phyloP scores from a whole-genome alignment of 306 rosid genomes.

The Astragalus glycyphyllos region DNA sequence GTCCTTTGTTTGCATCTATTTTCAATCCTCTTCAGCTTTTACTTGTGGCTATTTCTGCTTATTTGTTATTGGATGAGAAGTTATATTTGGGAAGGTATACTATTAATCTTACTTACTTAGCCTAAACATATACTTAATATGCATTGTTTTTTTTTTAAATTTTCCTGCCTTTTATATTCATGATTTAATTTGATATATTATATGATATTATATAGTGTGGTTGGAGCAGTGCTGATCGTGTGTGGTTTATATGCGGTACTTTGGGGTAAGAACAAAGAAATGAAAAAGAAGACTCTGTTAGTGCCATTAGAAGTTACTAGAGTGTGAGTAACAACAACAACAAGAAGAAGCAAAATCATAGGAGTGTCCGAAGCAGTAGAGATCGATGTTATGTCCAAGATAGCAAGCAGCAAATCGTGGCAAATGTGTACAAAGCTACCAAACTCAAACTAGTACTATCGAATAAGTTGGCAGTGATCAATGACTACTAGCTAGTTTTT shows the following conservation, averaged over 20 bases:
- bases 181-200: too few species aligned
- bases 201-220: slow-evolving; percentile 39
- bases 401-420: not conserved
- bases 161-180: too few species aligned
- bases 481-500: not conserved
- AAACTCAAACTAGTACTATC: not conserved
- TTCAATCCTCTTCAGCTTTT: slow-evolving; percentile 50
- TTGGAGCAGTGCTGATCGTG: slow-evolving; percentile 45
- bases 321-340: too few species aligned
- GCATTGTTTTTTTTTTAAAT: too few species aligned
- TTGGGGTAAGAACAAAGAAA: slow-evolving; percentile 51
- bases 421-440: not conserved
- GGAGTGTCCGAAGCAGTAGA: too few species aligned
- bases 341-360: not conserved
- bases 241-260: slow-evolving; percentile 51
- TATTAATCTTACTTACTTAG: not conserved
- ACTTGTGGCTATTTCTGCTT: slow-evolving; percentile 31
- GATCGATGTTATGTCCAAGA: not conserved
- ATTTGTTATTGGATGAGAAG: slow-evolving; percentile 42
- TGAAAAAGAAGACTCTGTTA: slow-evolving; percentile 13
- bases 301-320: not conserved
- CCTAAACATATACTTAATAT: not conserved
- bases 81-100: slow-evolving; percentile 50
- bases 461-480: not conserved
- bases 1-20: slow-evolving; percentile 44